Evolutionary conservation across 2,329 filamentous ascomycete species (phyloP), one percentile per base, ranked within the genome.

Genomic region (Neofusicoccum cordaticola): DNA sequence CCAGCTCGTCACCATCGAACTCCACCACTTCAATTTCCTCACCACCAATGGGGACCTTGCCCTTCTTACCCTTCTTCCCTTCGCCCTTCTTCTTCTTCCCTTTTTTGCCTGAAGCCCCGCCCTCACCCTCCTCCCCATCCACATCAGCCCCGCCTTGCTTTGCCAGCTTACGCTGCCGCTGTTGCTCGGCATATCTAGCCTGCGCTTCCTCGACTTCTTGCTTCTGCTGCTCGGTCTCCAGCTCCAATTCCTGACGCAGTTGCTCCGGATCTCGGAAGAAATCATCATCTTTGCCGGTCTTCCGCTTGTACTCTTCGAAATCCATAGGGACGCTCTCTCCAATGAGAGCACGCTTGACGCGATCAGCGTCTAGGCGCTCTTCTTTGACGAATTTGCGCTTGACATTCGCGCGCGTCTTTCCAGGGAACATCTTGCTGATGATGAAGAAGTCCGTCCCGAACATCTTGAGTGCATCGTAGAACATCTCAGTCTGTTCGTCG

Each of bases 361-460:
- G 84, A 2, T 80, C 77, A 0, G 90, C 87, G 67, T 89, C 84
- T 62, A 86, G 81, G 39, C 86, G 83, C 77, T 95, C 91, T 77
- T 95, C 92, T 66, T 89, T 88, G 71, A 89, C 90, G 78, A 92
- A 95, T 74, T 95, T 95, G 68, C 89, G 84, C 79, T 94, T 94
- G 78, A 95, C 84, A 74, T 91, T 87, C 37, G 88, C 85, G 17
- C 92, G 84, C 66, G 85, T 90, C 71, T 89, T 88, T 67, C 85
- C 84, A 1, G 87, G 85, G 71, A 96, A 93, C 84, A 93, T 87
- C 70, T 86, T 86, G 66, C 86, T 84, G 70, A 96, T 93, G 78
- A 91, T 91, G 74, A 89, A 85, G 73, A 95, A 96, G 73, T 94
- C 91, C 1, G 90, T 94, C 64, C 92, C 92, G 72, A 92, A 93